Evolutionary conservation across 169 alveolate genomes (phyloP).

Genomic region (Eimeria acervulina): DNA sequence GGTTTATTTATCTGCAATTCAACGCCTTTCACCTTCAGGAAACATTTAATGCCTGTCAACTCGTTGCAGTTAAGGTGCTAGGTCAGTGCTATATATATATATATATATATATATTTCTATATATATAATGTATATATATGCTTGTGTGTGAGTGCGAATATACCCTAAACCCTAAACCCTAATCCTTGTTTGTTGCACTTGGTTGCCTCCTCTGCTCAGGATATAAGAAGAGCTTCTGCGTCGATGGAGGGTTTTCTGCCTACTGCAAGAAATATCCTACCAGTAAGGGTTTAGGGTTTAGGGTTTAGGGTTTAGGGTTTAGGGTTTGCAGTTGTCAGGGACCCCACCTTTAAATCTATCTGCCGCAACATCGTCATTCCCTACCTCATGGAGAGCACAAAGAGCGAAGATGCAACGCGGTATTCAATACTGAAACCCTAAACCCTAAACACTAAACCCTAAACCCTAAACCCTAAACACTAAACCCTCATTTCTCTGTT

Average conservation of each 20-base stretch:
- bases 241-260: constrained; percentile 78
- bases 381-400: constrained; percentile 70
- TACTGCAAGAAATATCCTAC: constrained; percentile 75
- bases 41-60: constrained; percentile 77
- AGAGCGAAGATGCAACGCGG: background rate
- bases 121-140: no score
- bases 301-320: background rate
- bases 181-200: background rate
- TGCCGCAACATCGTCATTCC: constrained; percentile 83
- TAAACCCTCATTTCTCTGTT: background rate
- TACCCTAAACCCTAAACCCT: no score
- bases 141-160: no score
- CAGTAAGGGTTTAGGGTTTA: no score
- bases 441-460: constrained; percentile 45
- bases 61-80: constrained; percentile 59
- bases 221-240: constrained; percentile 60
- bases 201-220: constrained; percentile 61
- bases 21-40: constrained; percentile 20
- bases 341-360: constrained; percentile 75
- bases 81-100: no score
- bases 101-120: no score
- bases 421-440: background rate
- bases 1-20: no score
- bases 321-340: constrained; percentile 66
- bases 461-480: constrained; percentile 1